phyloP scores from a whole-genome alignment of 768 basidiomycete species.

The Leccinellum luteum region DNA sequence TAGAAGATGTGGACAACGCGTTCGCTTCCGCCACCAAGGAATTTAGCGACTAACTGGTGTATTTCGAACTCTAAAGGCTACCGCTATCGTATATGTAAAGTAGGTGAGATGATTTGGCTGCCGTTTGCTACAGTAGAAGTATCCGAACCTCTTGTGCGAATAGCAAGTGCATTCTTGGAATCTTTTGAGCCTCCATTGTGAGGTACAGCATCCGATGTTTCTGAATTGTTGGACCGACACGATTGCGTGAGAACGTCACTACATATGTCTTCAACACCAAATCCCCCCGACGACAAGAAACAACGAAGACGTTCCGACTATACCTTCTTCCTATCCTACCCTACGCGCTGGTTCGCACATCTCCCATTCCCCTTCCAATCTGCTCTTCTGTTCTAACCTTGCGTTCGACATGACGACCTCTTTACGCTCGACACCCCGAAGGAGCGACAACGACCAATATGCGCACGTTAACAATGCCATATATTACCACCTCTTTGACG shows the following conservation, averaged over 20 bases:
- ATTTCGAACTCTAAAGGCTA: background rate
- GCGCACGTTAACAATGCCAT: constrained; percentile 78
- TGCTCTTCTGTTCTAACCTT: constrained; percentile 8
- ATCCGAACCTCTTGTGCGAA: background rate
- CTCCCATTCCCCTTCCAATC: background rate
- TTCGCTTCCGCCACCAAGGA: background rate
- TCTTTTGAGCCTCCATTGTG: too few species aligned
- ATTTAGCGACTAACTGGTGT: background rate
- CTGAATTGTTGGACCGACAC: too few species aligned
- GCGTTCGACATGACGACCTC: background rate
- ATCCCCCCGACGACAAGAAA: constrained; percentile 29
- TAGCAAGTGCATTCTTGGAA: too few species aligned
- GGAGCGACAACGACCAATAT: constrained; percentile 89
- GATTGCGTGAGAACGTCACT: background rate
- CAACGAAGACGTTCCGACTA: constrained; percentile 51
- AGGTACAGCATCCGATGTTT: too few species aligned
- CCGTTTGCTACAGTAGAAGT: background rate
- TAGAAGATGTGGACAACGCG: background rate
- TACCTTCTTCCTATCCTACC: constrained; percentile 55
- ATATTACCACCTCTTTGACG: constrained; percentile 82
- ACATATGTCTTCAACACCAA: background rate
- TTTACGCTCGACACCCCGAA: constrained; percentile 23
- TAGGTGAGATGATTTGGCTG: background rate
- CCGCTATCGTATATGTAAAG: background rate
- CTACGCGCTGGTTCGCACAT: constrained; percentile 60